A percentile compares a stretch with the other conserved stretches of the same genome.
Conservation (phyloP, 2,329 filamentous ascomycete species). For the Septoria linicola region DNA sequence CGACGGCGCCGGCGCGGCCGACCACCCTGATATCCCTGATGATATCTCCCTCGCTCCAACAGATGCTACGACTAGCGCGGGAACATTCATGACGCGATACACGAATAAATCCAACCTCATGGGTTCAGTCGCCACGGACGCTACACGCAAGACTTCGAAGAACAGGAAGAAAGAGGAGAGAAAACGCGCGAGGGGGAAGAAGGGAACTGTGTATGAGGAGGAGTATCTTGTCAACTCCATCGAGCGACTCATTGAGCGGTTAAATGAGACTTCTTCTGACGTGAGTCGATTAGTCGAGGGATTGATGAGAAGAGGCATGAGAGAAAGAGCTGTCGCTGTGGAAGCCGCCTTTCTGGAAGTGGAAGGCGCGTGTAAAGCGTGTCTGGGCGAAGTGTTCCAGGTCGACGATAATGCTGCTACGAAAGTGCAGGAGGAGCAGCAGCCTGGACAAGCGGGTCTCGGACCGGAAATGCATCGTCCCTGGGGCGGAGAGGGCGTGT, state of each 20-base stretch:
- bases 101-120: conserved; percentile 63
- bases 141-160: conserved; percentile 78
- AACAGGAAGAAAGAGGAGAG: conserved; percentile 88
- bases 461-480: conserved; percentile 35
- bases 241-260: conserved; percentile 75
- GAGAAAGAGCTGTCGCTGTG: conserved; percentile 77
- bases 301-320: conserved; percentile 76
- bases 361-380: conserved; percentile 64
- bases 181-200: conserved; percentile 90
- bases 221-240: conserved; percentile 93
- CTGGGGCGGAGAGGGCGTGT: conserved; percentile 46
- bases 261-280: conserved; percentile 72
- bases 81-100: conserved; percentile 89
- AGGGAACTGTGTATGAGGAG: conserved; percentile 96
- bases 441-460: conserved; percentile 3
- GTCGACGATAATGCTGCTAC: conserved; percentile 11
- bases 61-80: conserved; percentile 68
- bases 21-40: conserved; percentile 70
- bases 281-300: conserved; percentile 72
- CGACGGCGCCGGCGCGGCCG: conserved; percentile 59
- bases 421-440: conserved; percentile 17
- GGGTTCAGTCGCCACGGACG: conserved; percentile 69
- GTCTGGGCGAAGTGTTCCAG: conserved; percentile 68
- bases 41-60: conserved; percentile 90
- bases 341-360: conserved; percentile 74